A percentile compares a stretch with the other conserved stretches of the same genome.
These are phyloP conservation scores for Ogataea parapolymorpha DNA, from an alignment of 805 yeast species.

Conservation along the genomic window DNA sequence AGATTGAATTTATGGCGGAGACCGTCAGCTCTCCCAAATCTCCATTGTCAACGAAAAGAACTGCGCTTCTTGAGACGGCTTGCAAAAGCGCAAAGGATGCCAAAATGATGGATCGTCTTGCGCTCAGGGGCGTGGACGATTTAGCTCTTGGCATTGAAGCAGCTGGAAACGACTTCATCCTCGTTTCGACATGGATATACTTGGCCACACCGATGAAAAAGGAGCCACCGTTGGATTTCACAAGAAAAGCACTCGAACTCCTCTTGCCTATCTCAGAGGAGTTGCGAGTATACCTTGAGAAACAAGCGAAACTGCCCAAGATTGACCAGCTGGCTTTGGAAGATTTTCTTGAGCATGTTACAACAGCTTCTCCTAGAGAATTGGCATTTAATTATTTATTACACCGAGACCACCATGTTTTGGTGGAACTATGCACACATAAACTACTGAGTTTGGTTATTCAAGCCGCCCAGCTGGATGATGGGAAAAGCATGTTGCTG, in stretches of 20 bases:
- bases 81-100: slow-evolving; percentile 20
- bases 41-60: slow-evolving; percentile 14
- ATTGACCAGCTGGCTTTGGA: slow-evolving; percentile 14
- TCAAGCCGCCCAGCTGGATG: not conserved
- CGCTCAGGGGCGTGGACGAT: slow-evolving; percentile 10
- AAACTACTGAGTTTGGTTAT: not conserved
- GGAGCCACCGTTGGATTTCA: not conserved
- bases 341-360: slow-evolving; percentile 16
- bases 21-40: slow-evolving; percentile 14
- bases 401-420: not conserved
- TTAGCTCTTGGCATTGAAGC: slow-evolving; percentile 1
- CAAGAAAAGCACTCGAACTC: not conserved
- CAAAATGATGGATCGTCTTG: slow-evolving; percentile 20
- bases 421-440: not conserved
- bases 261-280: no score
- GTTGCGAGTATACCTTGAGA: no score
- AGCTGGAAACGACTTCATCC: slow-evolving; percentile 5
- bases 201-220: not conserved
- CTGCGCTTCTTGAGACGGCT: slow-evolving; percentile 27
- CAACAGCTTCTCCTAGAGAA: slow-evolving; percentile 4
- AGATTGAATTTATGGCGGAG: slow-evolving; percentile 13
- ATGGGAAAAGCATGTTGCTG: not conserved
- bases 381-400: slow-evolving; percentile 8
- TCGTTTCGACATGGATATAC: not conserved
- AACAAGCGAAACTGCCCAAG: not conserved